Conservation (phyloP, 2,329 filamentous ascomycete species). For the Neurospora sp. region DNA sequence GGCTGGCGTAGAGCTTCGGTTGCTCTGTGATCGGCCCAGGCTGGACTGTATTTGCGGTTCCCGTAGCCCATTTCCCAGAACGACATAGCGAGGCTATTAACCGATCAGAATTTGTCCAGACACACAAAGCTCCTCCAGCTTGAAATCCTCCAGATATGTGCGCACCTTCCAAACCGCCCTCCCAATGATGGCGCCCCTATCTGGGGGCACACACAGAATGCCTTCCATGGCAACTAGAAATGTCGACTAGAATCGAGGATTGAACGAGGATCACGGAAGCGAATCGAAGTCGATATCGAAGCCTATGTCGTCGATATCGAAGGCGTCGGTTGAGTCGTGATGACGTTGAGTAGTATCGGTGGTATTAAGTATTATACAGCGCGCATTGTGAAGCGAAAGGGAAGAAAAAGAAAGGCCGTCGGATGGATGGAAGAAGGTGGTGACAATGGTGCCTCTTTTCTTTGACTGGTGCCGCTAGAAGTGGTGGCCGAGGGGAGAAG, state of each 20-base stretch:
- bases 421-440: background rate
- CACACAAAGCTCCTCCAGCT: background rate
- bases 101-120: conserved; percentile 10
- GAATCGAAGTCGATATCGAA: conserved; percentile 5
- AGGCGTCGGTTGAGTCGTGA: background rate
- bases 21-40: conserved; percentile 27
- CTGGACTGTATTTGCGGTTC: conserved; percentile 27
- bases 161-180: conserved; percentile 43
- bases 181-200: conserved; percentile 41
- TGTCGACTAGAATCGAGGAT: background rate
- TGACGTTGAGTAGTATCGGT: background rate
- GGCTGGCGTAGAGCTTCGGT: conserved; percentile 23
- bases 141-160: background rate
- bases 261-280: conserved; percentile 4
- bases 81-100: conserved; percentile 46
- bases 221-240: conserved; percentile 34
- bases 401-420: background rate
- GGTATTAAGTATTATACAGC: conserved; percentile 17
- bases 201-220: conserved; percentile 38
- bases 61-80: conserved; percentile 36
- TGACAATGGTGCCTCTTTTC: background rate
- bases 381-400: conserved; percentile 16
- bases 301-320: background rate
- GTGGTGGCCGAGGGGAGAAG: background rate
- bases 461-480: background rate